Evolutionary conservation across 2,329 filamentous ascomycete species (phyloP).

Genomic region (Colletotrichum kahawae): DNA sequence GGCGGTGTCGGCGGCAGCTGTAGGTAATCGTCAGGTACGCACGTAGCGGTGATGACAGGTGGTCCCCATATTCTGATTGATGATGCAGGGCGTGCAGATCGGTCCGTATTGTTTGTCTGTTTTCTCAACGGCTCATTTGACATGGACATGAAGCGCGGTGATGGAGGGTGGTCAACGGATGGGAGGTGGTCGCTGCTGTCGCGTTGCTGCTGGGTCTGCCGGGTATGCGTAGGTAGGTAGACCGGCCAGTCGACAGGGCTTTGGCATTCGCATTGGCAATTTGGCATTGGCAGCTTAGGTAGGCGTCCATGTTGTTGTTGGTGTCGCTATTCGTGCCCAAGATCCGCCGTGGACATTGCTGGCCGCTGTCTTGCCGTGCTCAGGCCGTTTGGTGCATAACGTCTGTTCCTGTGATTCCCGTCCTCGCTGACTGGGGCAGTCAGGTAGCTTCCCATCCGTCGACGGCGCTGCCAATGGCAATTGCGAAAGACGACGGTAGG

Average conservation of each 20-base stretch:
- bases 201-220: background rate
- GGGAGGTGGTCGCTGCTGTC: background rate
- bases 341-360: background rate
- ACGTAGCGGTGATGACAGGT: background rate
- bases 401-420: background rate
- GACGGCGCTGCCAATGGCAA: background rate
- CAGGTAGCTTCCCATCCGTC: background rate
- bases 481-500: background rate
- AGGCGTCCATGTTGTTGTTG: background rate
- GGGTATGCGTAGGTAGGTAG: background rate
- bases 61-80: constrained; percentile 7
- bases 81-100: constrained; percentile 10
- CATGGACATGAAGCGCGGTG: background rate
- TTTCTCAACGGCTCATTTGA: constrained; percentile 3
- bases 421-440: background rate
- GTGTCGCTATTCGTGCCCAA: background rate
- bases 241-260: background rate
- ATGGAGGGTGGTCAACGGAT: background rate
- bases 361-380: background rate
- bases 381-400: background rate
- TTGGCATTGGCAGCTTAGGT: background rate
- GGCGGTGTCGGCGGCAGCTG: background rate
- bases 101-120: background rate
- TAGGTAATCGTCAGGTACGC: background rate
- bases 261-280: background rate